These are phyloP conservation scores for Chamaenerion angustifolium DNA, from an alignment of 345 rosid genomes.

Conservation along the genomic window DNA sequence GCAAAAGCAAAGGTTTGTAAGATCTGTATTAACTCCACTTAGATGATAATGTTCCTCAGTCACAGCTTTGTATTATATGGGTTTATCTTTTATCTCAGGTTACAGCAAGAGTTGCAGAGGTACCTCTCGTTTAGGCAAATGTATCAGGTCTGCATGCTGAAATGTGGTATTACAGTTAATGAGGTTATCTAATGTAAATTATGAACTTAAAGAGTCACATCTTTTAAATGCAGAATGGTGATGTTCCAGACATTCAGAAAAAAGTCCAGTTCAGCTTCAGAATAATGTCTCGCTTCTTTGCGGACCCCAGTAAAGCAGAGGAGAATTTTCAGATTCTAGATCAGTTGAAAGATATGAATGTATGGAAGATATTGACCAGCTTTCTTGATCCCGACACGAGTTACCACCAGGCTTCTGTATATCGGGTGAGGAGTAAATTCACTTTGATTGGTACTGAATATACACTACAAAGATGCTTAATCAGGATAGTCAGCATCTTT, in stretches of 20 bases:
- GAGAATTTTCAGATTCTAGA: conserved; percentile 82
- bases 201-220: conserved; percentile 6
- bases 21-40: conserved; percentile 2
- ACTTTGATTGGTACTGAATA: not conserved
- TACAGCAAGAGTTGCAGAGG: conserved; percentile 93
- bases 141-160: conserved; percentile 50
- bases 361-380: conserved; percentile 70
- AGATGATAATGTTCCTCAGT: too few species aligned
- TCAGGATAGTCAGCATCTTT: too few species aligned
- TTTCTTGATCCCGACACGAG: conserved; percentile 65
- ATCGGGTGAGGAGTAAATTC: conserved; percentile 47
- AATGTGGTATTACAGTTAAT: not conserved
- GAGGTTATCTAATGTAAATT: not conserved
- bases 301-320: conserved; percentile 74
- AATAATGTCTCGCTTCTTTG: conserved; percentile 79
- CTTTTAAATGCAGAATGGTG: conserved; percentile 48
- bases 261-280: conserved; percentile 63
- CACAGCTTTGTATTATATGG: not conserved
- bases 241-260: conserved; percentile 74
- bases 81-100: conserved; percentile 40
- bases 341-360: conserved; percentile 82
- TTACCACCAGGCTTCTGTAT: conserved; percentile 38
- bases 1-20: conserved; percentile 76
- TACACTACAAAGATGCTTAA: not conserved
- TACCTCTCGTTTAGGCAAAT: conserved; percentile 67